Evolutionary conservation across 192 early-diverging fungal species (phyloP).

Genomic region (Coemansia sp.): DNA sequence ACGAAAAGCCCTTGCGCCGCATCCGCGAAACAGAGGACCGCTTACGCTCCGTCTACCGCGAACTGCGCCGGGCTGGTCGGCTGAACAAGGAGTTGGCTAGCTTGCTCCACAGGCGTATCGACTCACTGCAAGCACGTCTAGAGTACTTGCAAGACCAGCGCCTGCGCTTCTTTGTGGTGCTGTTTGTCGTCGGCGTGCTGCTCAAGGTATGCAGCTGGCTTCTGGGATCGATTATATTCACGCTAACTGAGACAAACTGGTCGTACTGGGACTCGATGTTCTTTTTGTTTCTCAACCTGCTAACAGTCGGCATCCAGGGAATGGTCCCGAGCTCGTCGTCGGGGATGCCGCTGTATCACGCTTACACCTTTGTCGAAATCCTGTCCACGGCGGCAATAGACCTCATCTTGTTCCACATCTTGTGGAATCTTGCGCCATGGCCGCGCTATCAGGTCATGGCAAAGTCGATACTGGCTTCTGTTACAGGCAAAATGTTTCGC

Average conservation of each 20-base stretch:
- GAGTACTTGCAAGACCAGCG: constrained; percentile 26
- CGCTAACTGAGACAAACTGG: constrained; percentile 45
- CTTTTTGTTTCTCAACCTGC: constrained; percentile 52
- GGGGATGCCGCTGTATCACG: constrained; percentile 47
- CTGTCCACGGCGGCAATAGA: constrained; percentile 48
- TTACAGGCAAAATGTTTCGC: constrained; percentile 17
- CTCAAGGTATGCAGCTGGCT: constrained; percentile 51
- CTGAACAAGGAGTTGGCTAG: constrained; percentile 23
- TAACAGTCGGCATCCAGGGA: constrained; percentile 51
- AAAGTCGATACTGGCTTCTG: constrained; percentile 17
- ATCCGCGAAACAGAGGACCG: constrained; percentile 37
- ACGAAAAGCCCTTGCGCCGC: constrained; percentile 49
- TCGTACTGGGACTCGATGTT: constrained; percentile 56
- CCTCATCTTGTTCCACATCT: constrained; percentile 40
- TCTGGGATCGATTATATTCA: constrained; percentile 42
- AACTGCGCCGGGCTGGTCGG: constrained; percentile 24
- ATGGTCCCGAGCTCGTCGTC: constrained; percentile 37
- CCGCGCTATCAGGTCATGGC: constrained; percentile 24
- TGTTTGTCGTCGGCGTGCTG: constrained; percentile 36
- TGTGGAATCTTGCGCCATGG: constrained; percentile 52
- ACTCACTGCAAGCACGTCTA: constrained; percentile 24
- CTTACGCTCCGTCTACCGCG: constrained; percentile 32
- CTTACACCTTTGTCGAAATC: constrained; percentile 45
- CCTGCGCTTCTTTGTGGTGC: constrained; percentile 34
- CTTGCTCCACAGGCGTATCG: constrained; percentile 16